Evolutionary conservation across 1,139 yeast species (phyloP).

Genomic region (Lodderomyces orthopsilosis): DNA sequence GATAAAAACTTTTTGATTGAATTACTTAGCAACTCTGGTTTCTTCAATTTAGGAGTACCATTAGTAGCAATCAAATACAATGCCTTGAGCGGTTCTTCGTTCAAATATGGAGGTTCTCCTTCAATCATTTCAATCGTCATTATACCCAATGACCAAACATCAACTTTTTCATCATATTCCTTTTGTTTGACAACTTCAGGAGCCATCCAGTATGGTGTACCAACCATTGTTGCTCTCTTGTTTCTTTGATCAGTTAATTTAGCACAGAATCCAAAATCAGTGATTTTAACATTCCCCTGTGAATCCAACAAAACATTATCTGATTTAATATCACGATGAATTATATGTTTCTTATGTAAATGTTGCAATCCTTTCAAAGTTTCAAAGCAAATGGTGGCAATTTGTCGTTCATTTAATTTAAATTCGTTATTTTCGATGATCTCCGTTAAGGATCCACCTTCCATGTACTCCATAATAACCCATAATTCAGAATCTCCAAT

Average conservation of each 20-base stretch:
- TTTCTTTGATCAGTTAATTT: slow-evolving; percentile 88
- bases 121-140: slow-evolving; percentile 99
- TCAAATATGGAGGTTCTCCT: slow-evolving; percentile 95
- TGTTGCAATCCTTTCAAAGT: slow-evolving; percentile 91
- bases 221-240: slow-evolving; percentile 97
- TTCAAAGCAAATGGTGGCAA: slow-evolving; percentile 86
- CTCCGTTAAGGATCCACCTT: slow-evolving; percentile 76
- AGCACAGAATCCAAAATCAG: slow-evolving; percentile 98
- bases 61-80: slow-evolving; percentile 86
- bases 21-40: slow-evolving; percentile 75
- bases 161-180: slow-evolving; percentile 95
- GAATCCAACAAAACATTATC: slow-evolving; percentile 89
- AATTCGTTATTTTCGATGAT: slow-evolving; percentile 79
- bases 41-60: slow-evolving; percentile 92
- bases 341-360: slow-evolving; percentile 85
- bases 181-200: slow-evolving; percentile 97
- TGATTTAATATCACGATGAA: slow-evolving; percentile 93
- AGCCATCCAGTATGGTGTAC: slow-evolving; percentile 99
- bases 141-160: slow-evolving; percentile 96
- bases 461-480: slow-evolving; percentile 97
- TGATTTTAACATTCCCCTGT: slow-evolving; percentile 86
- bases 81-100: slow-evolving; percentile 75
- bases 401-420: slow-evolving; percentile 68
- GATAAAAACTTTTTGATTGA: slow-evolving; percentile 84
- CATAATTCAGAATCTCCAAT: slow-evolving; percentile 54